Conservation (phyloP, 345 rosid species). For the Lumnitzera littorea region DNA sequence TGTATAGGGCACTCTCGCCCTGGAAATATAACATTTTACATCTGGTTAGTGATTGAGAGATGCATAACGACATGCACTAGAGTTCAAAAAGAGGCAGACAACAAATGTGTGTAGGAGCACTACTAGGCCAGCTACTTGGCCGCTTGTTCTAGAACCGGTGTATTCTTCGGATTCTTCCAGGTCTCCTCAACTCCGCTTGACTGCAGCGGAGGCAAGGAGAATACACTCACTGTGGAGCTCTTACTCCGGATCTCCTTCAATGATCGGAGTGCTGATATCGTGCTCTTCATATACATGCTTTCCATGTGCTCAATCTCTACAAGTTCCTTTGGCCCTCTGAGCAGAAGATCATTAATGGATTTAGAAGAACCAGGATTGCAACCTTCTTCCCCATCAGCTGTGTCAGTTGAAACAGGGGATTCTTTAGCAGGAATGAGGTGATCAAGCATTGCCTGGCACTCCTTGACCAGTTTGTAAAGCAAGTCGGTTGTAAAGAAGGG, state of each 20-base stretch:
- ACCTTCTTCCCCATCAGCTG: slow-evolving; percentile 17
- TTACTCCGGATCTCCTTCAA: slow-evolving; percentile 71
- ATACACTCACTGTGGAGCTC: slow-evolving; percentile 81
- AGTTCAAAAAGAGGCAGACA: not conserved
- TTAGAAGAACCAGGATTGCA: slow-evolving; percentile 11
- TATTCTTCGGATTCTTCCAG: slow-evolving; percentile 60
- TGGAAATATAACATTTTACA: slow-evolving; percentile 26
- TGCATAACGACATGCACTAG: slow-evolving; percentile 3
- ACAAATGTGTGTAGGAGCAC: not conserved
- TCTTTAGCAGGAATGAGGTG: slow-evolving; percentile 42
- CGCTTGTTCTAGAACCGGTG: slow-evolving; percentile 68
- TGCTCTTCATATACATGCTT: slow-evolving; percentile 76
- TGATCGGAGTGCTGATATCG: slow-evolving; percentile 65
- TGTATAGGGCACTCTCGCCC: slow-evolving; percentile 1
- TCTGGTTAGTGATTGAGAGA: slow-evolving; percentile 24
- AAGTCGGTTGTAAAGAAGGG: slow-evolving; percentile 93
- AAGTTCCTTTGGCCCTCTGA: slow-evolving; percentile 42
- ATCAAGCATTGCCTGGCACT: slow-evolving; percentile 80
- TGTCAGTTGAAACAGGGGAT: slow-evolving; percentile 19
- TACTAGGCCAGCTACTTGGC: slow-evolving; percentile 39
- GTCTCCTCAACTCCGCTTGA: slow-evolving; percentile 50
- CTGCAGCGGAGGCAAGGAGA: slow-evolving; percentile 86
- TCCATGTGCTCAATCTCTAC: slow-evolving; percentile 59
- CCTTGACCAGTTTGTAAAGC: slow-evolving; percentile 73
- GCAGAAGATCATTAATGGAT: slow-evolving; percentile 11